These are phyloP conservation scores for Arthrobotrys musiformis DNA, from an alignment of 2,329 filamentous ascomycete genomes.

Conservation along the genomic window DNA sequence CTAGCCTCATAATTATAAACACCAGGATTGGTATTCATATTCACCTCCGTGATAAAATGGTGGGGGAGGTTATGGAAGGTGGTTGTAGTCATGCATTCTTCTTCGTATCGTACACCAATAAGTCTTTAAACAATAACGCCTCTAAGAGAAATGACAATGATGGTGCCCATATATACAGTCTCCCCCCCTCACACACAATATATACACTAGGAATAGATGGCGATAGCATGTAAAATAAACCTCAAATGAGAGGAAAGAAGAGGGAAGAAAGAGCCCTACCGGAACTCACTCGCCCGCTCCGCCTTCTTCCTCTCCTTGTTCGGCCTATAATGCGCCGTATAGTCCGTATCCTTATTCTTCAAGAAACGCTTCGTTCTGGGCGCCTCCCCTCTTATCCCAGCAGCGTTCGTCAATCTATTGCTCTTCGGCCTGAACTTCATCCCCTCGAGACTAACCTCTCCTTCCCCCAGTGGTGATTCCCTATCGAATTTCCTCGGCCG, in stretches of 20 bases:
- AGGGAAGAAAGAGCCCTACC: neutral
- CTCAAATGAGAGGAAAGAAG: neutral
- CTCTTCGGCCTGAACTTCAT: slow-evolving; percentile 19
- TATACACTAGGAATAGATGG: neutral
- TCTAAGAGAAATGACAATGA: neutral
- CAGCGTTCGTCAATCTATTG: slow-evolving; percentile 11
- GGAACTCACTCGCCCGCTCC: neutral
- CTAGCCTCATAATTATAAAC: too few species aligned
- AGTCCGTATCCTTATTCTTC: slow-evolving; percentile 35
- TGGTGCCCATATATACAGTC: neutral
- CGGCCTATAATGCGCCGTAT: slow-evolving; percentile 42
- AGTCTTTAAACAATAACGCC: too few species aligned
- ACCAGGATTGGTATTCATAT: too few species aligned
- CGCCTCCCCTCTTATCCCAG: neutral
- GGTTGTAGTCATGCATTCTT: neutral
- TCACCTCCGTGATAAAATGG: neutral
- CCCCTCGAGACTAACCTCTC: slow-evolving; percentile 31
- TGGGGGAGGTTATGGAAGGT: neutral
- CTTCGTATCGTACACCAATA: neutral
- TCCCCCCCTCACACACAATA: neutral
- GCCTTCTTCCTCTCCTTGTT: slow-evolving; percentile 24
- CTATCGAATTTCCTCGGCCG: neutral
- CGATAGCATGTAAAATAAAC: neutral
- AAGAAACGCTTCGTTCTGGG: slow-evolving; percentile 24
- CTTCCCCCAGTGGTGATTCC: slow-evolving; percentile 2